Percentiles rank a stretch among this genome's conserved stretches.
These are phyloP conservation scores for Chrysosporium keratinophilum DNA, from an alignment of 2,329 filamentous ascomycete genomes.

Conservation along the genomic window DNA sequence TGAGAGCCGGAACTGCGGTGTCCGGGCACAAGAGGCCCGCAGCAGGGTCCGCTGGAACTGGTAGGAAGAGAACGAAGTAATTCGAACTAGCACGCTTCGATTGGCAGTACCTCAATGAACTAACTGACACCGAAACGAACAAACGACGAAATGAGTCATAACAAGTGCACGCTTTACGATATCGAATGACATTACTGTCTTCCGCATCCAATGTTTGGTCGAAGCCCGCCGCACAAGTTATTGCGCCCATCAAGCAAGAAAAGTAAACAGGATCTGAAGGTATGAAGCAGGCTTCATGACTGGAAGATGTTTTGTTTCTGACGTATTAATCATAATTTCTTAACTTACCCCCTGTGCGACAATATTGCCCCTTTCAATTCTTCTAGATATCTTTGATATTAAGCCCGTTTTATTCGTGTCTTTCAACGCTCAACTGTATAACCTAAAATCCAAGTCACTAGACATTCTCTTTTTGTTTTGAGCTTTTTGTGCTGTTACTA, in stretches of 20 bases:
- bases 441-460: no score
- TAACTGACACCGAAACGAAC: neutral
- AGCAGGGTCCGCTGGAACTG: constrained; percentile 18
- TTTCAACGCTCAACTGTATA: no score
- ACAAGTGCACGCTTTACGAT: no score
- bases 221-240: neutral
- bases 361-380: neutral
- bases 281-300: neutral
- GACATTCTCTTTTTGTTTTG: neutral
- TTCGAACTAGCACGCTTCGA: neutral
- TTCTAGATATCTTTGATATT: neutral
- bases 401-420: no score
- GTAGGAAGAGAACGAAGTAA: constrained; percentile 28
- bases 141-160: neutral
- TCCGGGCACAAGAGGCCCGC: constrained; percentile 27
- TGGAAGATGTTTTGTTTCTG: neutral
- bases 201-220: no score
- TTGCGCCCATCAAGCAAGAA: neutral
- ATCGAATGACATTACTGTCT: no score
- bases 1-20: constrained; percentile 23
- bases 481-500: neutral
- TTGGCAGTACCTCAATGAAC: neutral
- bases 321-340: no score
- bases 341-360: no score
- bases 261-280: neutral